These are phyloP conservation scores for Diaporthe sp. DNA, from an alignment of 2,329 filamentous ascomycete genomes.

Conservation along the genomic window DNA sequence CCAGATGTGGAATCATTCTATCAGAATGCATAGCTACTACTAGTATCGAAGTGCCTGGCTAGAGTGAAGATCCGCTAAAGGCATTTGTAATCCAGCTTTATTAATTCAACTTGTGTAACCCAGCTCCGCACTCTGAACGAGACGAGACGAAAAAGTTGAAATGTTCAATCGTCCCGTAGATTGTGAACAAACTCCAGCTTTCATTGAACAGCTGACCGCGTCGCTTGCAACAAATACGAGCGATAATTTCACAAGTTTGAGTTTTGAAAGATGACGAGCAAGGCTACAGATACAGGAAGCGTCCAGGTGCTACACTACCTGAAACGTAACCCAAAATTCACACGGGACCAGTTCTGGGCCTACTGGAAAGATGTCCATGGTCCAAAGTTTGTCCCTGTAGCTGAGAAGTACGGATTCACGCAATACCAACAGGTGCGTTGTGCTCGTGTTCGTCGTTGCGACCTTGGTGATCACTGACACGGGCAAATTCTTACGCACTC, in stretches of 20 bases:
- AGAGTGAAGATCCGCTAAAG: not conserved
- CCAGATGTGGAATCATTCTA: no score
- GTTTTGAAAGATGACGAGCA: not conserved
- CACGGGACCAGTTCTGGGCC: not conserved
- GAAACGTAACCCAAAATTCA: not conserved
- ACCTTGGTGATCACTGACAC: not conserved
- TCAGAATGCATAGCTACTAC: no score
- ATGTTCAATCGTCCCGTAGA: not conserved
- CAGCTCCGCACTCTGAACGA: not conserved
- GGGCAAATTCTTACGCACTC: not conserved
- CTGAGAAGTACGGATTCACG: not conserved
- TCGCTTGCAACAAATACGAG: not conserved
- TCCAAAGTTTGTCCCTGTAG: not conserved
- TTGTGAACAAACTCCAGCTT: not conserved
- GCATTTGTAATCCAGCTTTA: not conserved
- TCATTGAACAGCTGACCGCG: not conserved
- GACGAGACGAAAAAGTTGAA: not conserved
- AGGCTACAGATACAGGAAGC: not conserved
- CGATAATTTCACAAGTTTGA: no score
- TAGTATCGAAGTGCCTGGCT: not conserved
- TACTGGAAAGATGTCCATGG: not conserved
- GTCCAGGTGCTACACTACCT: slow-evolving; percentile 14
- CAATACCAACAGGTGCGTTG: slow-evolving; percentile 10
- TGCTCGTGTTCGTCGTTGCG: not conserved
- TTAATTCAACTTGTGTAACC: not conserved